These are phyloP conservation scores for Drechslerella coelobrocha DNA, from an alignment of 2,329 filamentous ascomycete species.

Conservation along the genomic window DNA sequence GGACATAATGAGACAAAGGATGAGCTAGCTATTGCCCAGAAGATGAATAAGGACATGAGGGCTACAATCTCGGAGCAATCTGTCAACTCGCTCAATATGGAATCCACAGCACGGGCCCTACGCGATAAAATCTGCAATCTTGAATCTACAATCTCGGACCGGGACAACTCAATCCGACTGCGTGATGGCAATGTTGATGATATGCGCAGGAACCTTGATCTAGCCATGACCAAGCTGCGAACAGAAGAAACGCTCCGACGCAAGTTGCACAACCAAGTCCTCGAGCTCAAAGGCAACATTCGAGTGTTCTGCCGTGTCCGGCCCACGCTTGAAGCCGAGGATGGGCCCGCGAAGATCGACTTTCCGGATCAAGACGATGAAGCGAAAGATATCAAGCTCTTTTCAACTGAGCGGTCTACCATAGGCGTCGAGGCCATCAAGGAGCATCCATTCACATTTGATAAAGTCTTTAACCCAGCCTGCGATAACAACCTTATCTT, in stretches of 20 bases:
- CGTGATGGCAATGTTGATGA: conserved; percentile 83
- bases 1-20: conserved; percentile 57
- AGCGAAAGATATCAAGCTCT: conserved; percentile 82
- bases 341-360: conserved; percentile 73
- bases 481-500: conserved; percentile 87
- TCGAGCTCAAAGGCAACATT: conserved; percentile 97
- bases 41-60: conserved; percentile 66
- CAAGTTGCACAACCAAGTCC: conserved; percentile 95
- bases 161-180: conserved; percentile 81
- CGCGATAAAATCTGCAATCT: conserved; percentile 85
- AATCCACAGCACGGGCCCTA: conserved; percentile 76
- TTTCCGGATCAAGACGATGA: conserved; percentile 83
- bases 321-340: conserved; percentile 70
- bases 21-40: conserved; percentile 69
- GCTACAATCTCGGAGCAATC: conserved; percentile 68
- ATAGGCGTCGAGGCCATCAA: conserved; percentile 78
- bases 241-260: conserved; percentile 89
- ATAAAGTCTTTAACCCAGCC: conserved; percentile 83
- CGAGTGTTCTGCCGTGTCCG: conserved; percentile 96
- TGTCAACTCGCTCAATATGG: conserved; percentile 70
- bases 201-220: conserved; percentile 72
- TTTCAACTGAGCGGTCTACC: conserved; percentile 82
- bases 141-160: conserved; percentile 86
- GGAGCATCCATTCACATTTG: conserved; percentile 85
- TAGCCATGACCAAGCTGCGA: conserved; percentile 79